Base-by-base conservation (phyloP, 108 stramenopile genomes). In the Cylindrotheca closterium region DNA sequence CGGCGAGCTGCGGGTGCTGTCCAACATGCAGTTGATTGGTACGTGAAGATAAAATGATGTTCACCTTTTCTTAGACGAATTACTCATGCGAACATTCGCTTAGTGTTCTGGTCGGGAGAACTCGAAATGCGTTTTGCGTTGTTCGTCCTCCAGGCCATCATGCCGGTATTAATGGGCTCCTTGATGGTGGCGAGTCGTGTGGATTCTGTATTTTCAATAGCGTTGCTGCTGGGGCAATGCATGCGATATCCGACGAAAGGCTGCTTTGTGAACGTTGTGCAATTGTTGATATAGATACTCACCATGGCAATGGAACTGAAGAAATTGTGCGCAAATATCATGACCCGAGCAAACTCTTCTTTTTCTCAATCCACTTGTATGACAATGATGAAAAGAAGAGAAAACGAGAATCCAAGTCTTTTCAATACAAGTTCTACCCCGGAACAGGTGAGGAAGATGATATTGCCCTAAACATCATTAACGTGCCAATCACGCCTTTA, bases 191-290 rank as follows among this genome's bases (percentile, higher is more conserved):
- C 46, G 94, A 97, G 51, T 94, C 94, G 10, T 94, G 94, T 73
- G 98, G 98, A 2, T 99, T 99, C 81, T 99, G 98, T 63, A 90
- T 99, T 50, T 98, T 98, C 70, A 99, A 99, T 71, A 97, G 93
- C 53, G 94, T 97, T 31, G 96, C 96, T 25, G 93, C 96, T 29
- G 97, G 96, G 22, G 98, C 96, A n/a, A 78, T 96, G 77, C 97
- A 99, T 77, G 98, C 97, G 1, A 87, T 97, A 30, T 83, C 86
- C 10, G 82, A 90, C 29, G 88, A 91, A 58, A 62, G 91, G 23
- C 72, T 84, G 26, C 63, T 82, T 30, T 88, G 93, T 61, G 83
- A 88, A 63, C 86, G 88, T 29, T 88, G 89, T 59, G 97, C 98
- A 27, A 97, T 99, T 66, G 93, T 99, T 15, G 98, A 99, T 71